A percentile compares a stretch with the other conserved stretches of the same genome.
Evolutionary conservation across 2,329 filamentous ascomycete species (phyloP).

Genomic region (Dendrostoma leiphaemia): DNA sequence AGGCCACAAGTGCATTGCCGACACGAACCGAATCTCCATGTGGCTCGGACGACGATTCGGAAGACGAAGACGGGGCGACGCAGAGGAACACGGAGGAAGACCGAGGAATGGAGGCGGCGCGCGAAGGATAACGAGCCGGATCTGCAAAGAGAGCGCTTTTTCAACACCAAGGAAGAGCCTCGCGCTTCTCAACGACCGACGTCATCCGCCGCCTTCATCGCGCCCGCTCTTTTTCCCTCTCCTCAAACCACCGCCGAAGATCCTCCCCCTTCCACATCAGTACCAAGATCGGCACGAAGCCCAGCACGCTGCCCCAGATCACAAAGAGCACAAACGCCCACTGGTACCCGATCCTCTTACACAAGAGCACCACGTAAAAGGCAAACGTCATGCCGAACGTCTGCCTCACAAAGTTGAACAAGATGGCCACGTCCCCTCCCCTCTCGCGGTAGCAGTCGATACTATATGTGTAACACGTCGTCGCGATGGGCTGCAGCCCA

Average conservation of each 20-base stretch:
- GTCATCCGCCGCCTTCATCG: too few species aligned
- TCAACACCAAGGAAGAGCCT: too few species aligned
- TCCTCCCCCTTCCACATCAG: conserved; percentile 7
- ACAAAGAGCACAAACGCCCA: conserved; percentile 11
- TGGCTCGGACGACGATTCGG: too few species aligned
- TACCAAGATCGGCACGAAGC: conserved; percentile 1
- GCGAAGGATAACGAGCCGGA: too few species aligned
- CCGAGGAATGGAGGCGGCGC: too few species aligned
- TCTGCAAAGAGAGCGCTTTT: too few species aligned
- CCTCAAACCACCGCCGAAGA: conserved; percentile 2
- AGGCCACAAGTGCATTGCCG: too few species aligned
- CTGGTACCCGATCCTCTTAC: conserved; percentile 6
- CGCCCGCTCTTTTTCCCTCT: too few species aligned
- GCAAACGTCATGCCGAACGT: conserved; percentile 9
- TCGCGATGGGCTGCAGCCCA: conserved; percentile 30
- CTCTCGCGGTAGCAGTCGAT: conserved; percentile 16
- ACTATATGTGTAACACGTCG: conserved; percentile 22
- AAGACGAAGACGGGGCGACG: too few species aligned
- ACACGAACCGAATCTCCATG: too few species aligned
- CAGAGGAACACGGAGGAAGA: too few species aligned
- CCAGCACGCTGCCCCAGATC: conserved; percentile 7
- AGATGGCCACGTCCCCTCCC: conserved; percentile 2
- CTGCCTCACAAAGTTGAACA: conserved; percentile 8
- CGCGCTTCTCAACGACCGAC: too few species aligned
- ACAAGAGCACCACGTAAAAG: conserved; percentile 7